phyloP scores from a whole-genome alignment of 2,329 filamentous ascomycete species.

The Alternaria metachromatica region DNA sequence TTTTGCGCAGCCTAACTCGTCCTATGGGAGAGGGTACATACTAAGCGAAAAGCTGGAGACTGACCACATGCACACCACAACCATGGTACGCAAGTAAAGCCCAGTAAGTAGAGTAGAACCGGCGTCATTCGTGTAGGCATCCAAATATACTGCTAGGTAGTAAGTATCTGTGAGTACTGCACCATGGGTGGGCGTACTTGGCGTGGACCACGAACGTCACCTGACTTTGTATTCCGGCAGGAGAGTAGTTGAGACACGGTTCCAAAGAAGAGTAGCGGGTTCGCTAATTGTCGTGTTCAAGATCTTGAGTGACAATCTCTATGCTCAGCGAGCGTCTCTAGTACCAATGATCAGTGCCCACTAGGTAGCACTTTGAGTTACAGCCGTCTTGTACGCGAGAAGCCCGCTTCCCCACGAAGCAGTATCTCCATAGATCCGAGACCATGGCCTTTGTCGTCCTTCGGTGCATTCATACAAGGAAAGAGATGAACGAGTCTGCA shows the following conservation, averaged over 20 bases:
- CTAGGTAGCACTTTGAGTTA: not conserved
- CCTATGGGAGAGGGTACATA: not conserved
- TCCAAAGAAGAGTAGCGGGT: not conserved
- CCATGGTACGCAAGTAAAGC: not conserved
- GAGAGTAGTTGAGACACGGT: not conserved
- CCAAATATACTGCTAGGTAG: not conserved
- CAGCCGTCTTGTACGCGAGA: not conserved
- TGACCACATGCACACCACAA: not conserved
- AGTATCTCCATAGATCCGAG: not conserved
- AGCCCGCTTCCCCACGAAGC: not conserved
- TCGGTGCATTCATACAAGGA: not conserved
- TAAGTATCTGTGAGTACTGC: not conserved
- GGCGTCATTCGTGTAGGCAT: not conserved
- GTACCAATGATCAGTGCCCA: not conserved
- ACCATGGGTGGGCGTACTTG: not conserved
- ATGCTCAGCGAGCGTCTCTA: not conserved
- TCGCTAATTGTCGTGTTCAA: not conserved
- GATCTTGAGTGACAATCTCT: not conserved
- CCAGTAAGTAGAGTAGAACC: not conserved
- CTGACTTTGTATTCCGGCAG: not conserved
- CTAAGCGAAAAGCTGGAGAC: not conserved
- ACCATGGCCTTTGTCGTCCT: not conserved
- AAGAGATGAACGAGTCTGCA: not conserved
- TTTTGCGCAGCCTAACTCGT: not conserved
- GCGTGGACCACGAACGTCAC: not conserved